Conservation (phyloP, 176 grass and related monocot genomes). For the Triticum turgidum region DNA sequence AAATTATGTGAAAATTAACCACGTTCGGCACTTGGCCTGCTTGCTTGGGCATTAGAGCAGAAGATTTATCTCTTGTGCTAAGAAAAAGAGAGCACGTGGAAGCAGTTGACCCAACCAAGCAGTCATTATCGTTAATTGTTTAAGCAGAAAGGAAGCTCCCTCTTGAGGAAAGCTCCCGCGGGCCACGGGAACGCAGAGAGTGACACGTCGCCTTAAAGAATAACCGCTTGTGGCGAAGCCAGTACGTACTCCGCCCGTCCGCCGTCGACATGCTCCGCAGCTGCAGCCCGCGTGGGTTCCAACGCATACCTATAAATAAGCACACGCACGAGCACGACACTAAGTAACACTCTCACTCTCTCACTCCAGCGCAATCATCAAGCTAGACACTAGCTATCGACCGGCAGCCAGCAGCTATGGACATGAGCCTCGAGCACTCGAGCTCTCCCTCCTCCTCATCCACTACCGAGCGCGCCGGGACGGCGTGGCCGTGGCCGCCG, state of each 20-base stretch:
- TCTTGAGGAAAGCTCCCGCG: no score
- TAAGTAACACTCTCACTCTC: conserved; percentile 13
- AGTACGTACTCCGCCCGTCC: background rate
- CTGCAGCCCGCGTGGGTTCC: background rate
- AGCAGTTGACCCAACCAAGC: background rate
- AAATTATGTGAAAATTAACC: no score
- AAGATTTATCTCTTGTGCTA: background rate
- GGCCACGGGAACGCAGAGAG: background rate
- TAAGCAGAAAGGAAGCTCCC: conserved; percentile 1
- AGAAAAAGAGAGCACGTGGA: background rate
- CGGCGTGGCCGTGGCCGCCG: background rate
- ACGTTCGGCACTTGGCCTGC: no score
- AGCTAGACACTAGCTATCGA: background rate
- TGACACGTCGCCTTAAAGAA: background rate
- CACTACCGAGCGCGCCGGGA: background rate
- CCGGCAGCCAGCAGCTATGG: background rate
- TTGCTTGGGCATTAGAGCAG: background rate
- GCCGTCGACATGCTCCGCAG: background rate
- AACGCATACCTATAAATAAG: background rate
- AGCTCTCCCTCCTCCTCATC: conserved; percentile 1
- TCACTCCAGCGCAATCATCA: background rate
- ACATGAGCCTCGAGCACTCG: background rate
- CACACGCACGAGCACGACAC: background rate
- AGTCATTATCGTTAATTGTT: background rate
- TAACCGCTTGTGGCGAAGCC: background rate